These are phyloP conservation scores for Sugiyamaella mastotermitis DNA, from an alignment of 805 yeast species.

Conservation along the genomic window DNA sequence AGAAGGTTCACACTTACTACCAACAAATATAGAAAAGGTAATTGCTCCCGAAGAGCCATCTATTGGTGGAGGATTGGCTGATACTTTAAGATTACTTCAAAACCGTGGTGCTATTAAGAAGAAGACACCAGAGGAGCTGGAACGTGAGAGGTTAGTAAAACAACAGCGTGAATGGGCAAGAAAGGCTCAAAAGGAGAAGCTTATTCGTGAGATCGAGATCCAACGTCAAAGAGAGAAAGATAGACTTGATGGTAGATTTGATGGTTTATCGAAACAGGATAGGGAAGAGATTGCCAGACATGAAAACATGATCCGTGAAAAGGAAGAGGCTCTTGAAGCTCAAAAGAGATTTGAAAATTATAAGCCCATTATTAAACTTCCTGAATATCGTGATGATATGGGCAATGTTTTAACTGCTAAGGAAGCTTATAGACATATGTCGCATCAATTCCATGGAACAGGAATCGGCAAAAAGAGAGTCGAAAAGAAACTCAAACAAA, in stretches of 20 bases:
- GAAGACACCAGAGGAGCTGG: slow-evolving; percentile 20
- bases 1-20: neutral
- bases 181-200: slow-evolving; percentile 16
- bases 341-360: slow-evolving; percentile 32
- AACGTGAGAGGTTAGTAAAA: slow-evolving; percentile 13
- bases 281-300: slow-evolving; percentile 28
- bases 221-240: slow-evolving; percentile 20
- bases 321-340: slow-evolving; percentile 28
- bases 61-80: slow-evolving; percentile 32
- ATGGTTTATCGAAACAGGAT: slow-evolving; percentile 27
- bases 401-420: slow-evolving; percentile 58
- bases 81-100: slow-evolving; percentile 32
- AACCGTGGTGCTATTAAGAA: slow-evolving; percentile 25
- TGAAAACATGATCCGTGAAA: slow-evolving; percentile 23
- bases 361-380: slow-evolving; percentile 40
- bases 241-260: slow-evolving; percentile 21
- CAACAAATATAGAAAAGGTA: neutral
- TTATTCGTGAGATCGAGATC: slow-evolving; percentile 20
- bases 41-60: slow-evolving; percentile 20
- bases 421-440: slow-evolving; percentile 70
- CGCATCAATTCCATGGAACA: slow-evolving; percentile 73
- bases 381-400: slow-evolving; percentile 55
- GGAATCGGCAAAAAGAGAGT: slow-evolving; percentile 31
- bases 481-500: slow-evolving; percentile 28
- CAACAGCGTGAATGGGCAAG: slow-evolving; percentile 21